phyloP scores from a whole-genome alignment of 768 basidiomycete species.

The Rubroboletus pulcherrimus region DNA sequence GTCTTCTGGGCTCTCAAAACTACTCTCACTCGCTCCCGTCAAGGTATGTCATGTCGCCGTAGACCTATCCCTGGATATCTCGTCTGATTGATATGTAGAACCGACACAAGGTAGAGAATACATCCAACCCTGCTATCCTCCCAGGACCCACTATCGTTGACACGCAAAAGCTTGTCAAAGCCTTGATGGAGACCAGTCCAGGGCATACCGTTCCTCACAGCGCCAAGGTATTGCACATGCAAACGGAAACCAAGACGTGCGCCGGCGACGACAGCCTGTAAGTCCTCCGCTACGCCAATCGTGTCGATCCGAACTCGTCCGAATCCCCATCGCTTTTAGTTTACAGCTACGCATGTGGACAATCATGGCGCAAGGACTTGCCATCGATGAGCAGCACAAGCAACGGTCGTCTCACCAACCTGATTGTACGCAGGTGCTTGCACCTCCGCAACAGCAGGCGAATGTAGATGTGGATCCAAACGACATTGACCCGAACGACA shows the following conservation, averaged over 20 bases:
- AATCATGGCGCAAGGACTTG: slow-evolving; percentile 41
- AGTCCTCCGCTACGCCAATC: slow-evolving; percentile 10
- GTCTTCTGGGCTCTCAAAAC: slow-evolving; percentile 34
- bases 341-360: slow-evolving; percentile 43
- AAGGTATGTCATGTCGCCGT: slow-evolving; percentile 7
- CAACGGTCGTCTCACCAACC: slow-evolving; percentile 14
- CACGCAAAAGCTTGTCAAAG: slow-evolving; percentile 34
- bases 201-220: slow-evolving; percentile 28
- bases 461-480: slow-evolving; percentile 8
- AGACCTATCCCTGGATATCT: background rate
- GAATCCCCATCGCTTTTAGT: slow-evolving; percentile 22
- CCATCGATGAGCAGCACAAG: slow-evolving; percentile 45
- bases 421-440: slow-evolving; percentile 10
- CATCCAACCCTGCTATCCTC: background rate
- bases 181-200: slow-evolving; percentile 36
- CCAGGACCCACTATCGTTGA: slow-evolving; percentile 40
- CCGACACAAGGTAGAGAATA: slow-evolving; percentile 1
- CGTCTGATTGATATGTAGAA: slow-evolving; percentile 3
- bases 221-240: slow-evolving; percentile 33
- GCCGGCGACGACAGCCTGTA: slow-evolving; percentile 53
- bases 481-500: slow-evolving; percentile 14
- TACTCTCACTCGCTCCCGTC: slow-evolving; percentile 10
- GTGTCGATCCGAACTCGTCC: background rate
- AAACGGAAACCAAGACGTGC: slow-evolving; percentile 37
- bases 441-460: background rate